Percentiles rank a stretch among this genome's conserved stretches.
Conservation (phyloP, 495 filamentous ascomycete genomes). For the Staphylotrichum longicolle region DNA sequence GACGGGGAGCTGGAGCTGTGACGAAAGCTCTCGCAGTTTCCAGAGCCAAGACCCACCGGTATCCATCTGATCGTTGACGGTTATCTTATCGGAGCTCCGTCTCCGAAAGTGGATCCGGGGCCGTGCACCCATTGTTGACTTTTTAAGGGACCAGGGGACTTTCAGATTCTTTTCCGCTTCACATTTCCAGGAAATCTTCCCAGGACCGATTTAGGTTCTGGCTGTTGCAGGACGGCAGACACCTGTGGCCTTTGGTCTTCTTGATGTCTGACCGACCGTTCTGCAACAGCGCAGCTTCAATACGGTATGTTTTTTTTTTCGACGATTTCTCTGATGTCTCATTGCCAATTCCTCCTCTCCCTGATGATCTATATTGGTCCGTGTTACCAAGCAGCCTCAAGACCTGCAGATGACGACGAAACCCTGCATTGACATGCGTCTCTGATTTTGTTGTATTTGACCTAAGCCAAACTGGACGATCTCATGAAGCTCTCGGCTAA, state of each 20-base stretch:
- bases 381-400: constrained; percentile 99
- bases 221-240: not conserved
- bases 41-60: constrained; percentile 5
- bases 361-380: constrained; percentile 98
- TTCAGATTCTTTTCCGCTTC: constrained; percentile 23
- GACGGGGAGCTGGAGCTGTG: constrained; percentile 11
- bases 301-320: constrained; percentile 61
- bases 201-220: not conserved
- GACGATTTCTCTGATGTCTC: not conserved
- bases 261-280: constrained; percentile 37
- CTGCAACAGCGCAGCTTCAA: constrained; percentile 72
- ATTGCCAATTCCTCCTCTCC: constrained; percentile 18
- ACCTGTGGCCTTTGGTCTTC: not conserved
- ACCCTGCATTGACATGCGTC: constrained; percentile 70
- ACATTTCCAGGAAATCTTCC: too few relatives aligned
- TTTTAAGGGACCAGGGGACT: constrained; percentile 23
- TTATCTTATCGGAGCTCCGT: constrained; percentile 32
- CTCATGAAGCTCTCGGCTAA: constrained; percentile 11
- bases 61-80: not conserved
- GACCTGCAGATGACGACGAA: constrained; percentile 86
- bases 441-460: constrained; percentile 57
- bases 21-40: constrained; percentile 37
- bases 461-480: constrained; percentile 1
- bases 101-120: constrained; percentile 1
- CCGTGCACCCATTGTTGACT: constrained; percentile 25